phyloP scores from a whole-genome alignment of 805 yeast species.

The Ogataea nonfermentans region DNA sequence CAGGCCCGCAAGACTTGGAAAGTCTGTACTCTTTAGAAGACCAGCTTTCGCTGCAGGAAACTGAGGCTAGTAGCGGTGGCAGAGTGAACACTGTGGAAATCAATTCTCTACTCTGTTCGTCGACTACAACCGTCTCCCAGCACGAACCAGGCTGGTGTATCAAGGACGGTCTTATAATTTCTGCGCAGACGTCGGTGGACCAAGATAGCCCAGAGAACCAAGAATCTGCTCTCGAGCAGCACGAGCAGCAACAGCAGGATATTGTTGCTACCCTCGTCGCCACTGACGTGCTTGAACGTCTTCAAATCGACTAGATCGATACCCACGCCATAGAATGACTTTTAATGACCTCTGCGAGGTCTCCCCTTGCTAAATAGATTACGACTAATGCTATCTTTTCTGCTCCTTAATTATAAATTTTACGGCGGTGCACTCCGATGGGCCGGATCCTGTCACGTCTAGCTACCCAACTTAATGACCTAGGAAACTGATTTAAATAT shows the following conservation, averaged over 20 bases:
- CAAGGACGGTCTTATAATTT: slow-evolving; percentile 16
- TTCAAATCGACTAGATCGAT: not conserved
- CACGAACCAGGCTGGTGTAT: slow-evolving; percentile 19
- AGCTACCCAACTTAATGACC: slow-evolving; percentile 5
- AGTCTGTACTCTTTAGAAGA: slow-evolving; percentile 20
- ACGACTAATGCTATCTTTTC: not conserved
- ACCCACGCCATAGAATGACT: slow-evolving; percentile 2
- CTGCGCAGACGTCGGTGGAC: slow-evolving; percentile 1
- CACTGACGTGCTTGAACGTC: slow-evolving; percentile 23
- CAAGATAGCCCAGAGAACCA: slow-evolving; percentile 1
- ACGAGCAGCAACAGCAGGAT: slow-evolving; percentile 13
- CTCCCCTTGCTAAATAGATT: slow-evolving; percentile 4
- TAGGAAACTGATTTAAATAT: slow-evolving; percentile 2
- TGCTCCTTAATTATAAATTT: slow-evolving; percentile 1
- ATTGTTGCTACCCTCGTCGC: slow-evolving; percentile 24
- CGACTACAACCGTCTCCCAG: not conserved
- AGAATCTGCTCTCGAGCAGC: not conserved
- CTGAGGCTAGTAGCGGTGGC: not conserved
- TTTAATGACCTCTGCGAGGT: slow-evolving; percentile 1
- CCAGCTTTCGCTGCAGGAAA: slow-evolving; percentile 6
- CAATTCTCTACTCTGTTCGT: not conserved
- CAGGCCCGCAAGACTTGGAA: slow-evolving; percentile 11
- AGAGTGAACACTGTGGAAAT: too few species aligned
- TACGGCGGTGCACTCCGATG: slow-evolving; percentile 12
- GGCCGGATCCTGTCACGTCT: slow-evolving; percentile 9